phyloP scores from a whole-genome alignment of 345 rosid species.

The Sapria himalayana region DNA sequence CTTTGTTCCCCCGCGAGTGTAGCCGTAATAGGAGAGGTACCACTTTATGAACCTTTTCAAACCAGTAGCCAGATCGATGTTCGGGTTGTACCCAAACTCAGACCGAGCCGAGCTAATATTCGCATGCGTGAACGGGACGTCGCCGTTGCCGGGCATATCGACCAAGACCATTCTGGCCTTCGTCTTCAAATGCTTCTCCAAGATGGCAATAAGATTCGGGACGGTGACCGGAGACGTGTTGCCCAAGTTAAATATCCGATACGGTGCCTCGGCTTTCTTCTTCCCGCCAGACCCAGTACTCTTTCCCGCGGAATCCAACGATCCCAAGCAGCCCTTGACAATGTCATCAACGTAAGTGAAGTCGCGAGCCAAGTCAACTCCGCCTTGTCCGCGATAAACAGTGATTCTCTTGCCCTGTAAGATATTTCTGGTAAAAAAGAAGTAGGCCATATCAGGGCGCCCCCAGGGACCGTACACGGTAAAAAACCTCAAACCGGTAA shows the following conservation, averaged over 20 bases:
- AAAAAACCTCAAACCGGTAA: constrained; percentile 62
- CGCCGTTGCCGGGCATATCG: constrained; percentile 82
- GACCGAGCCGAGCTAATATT: constrained; percentile 46
- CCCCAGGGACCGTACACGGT: constrained; percentile 88
- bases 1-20: constrained; percentile 21
- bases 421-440: constrained; percentile 23
- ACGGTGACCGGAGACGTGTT: constrained; percentile 78
- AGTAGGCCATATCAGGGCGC: constrained; percentile 78
- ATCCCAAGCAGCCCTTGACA: constrained; percentile 56
- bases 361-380: constrained; percentile 52
- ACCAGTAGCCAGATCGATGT: constrained; percentile 74
- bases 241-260: constrained; percentile 48
- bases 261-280: constrained; percentile 44
- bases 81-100: constrained; percentile 56
- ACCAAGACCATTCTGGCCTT: constrained; percentile 39
- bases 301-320: constrained; percentile 40
- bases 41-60: constrained; percentile 62
- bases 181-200: constrained; percentile 46
- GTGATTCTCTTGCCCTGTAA: constrained; percentile 61
- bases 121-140: constrained; percentile 76
- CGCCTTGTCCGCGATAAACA: constrained; percentile 43
- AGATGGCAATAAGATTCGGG: constrained; percentile 35
- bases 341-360: constrained; percentile 71
- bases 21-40: constrained; percentile 64
- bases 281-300: constrained; percentile 80